Percentiles rank a stretch among this genome's conserved stretches.
Conservation (phyloP, 306 rosid species). For the Pyrus betulifolia region DNA sequence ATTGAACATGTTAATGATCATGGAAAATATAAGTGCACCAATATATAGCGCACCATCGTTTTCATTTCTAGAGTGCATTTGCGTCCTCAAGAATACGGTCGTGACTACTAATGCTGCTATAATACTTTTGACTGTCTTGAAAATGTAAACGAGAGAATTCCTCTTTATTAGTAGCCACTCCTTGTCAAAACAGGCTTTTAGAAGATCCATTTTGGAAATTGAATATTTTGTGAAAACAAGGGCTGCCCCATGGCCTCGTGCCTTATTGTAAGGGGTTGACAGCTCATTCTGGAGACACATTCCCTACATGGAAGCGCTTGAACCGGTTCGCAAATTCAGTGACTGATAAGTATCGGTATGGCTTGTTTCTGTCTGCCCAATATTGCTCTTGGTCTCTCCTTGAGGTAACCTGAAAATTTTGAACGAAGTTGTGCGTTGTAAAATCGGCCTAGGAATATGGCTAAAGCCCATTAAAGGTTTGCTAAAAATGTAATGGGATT, state of each 20-base stretch:
- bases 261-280: conserved; percentile 46
- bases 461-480: not conserved
- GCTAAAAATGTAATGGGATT: not conserved
- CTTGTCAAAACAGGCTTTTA: conserved; percentile 63
- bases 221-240: conserved; percentile 49
- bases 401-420: conserved; percentile 58
- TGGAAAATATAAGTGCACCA: conserved; percentile 58
- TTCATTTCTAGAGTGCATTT: conserved; percentile 50
- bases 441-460: not conserved
- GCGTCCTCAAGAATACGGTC: conserved; percentile 55
- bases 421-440: not conserved
- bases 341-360: conserved; percentile 49
- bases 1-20: conserved; percentile 68
- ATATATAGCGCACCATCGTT: conserved; percentile 50
- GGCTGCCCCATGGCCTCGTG: conserved; percentile 56
- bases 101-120: conserved; percentile 36
- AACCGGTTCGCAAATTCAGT: conserved; percentile 51
- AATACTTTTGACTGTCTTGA: conserved; percentile 46
- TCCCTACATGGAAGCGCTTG: conserved; percentile 75
- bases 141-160: conserved; percentile 61
- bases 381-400: conserved; percentile 91
- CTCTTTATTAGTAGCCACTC: conserved; percentile 70
- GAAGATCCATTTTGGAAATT: conserved; percentile 37
- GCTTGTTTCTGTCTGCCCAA: conserved; percentile 51
- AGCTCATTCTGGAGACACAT: conserved; percentile 36